A percentile compares a stretch with the other conserved stretches of the same genome.
These are phyloP conservation scores for Takakia lepidozioides DNA, from an alignment of 225 moss, liverwort and hornwort species.

Conservation along the genomic window DNA sequence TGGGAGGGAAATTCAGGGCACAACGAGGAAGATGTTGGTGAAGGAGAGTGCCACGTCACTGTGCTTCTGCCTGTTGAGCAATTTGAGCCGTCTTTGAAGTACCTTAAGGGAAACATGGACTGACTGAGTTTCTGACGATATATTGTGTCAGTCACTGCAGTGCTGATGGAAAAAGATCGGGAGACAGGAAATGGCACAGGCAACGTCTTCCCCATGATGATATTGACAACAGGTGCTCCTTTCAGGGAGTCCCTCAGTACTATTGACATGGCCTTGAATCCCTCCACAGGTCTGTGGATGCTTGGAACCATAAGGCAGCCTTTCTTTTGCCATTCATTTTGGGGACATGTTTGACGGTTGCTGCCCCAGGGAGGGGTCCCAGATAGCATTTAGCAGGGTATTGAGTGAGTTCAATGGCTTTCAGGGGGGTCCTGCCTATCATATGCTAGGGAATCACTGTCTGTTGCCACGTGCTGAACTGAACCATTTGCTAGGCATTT, in stretches of 20 bases:
- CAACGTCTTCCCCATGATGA: too few relatives aligned
- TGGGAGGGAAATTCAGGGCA: too few relatives aligned
- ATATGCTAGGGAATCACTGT: slow-evolving; percentile 91
- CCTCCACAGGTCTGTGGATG: slow-evolving; percentile 56
- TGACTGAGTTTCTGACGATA: too few relatives aligned
- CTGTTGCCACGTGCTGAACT: slow-evolving; percentile 67
- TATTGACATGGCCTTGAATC: slow-evolving; percentile 74
- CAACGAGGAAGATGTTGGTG: too few relatives aligned
- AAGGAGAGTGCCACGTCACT: too few relatives aligned
- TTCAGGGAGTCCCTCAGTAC: slow-evolving; percentile 68
- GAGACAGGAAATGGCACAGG: too few relatives aligned
- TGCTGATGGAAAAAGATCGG: too few relatives aligned
- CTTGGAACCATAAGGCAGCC: slow-evolving; percentile 58
- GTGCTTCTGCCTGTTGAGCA: too few relatives aligned
- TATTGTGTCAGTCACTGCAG: too few relatives aligned
- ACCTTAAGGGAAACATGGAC: too few relatives aligned
- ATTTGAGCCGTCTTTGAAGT: too few relatives aligned
- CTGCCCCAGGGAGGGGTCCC: slow-evolving; percentile 54
- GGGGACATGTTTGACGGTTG: slow-evolving; percentile 84
- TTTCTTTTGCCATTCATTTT: slow-evolving; percentile 74
- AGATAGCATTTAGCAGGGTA: slow-evolving; percentile 39
- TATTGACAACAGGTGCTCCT: slow-evolving; percentile 68
- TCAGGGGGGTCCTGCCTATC: slow-evolving; percentile 43
- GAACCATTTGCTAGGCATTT: slow-evolving; percentile 50
- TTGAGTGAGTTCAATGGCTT: slow-evolving; percentile 35